Evolutionary conservation across 1,284 basidiomycete genomes (phyloP), one percentile per base, ranked within the genome.

Genomic region (Inonotus obliquus): DNA sequence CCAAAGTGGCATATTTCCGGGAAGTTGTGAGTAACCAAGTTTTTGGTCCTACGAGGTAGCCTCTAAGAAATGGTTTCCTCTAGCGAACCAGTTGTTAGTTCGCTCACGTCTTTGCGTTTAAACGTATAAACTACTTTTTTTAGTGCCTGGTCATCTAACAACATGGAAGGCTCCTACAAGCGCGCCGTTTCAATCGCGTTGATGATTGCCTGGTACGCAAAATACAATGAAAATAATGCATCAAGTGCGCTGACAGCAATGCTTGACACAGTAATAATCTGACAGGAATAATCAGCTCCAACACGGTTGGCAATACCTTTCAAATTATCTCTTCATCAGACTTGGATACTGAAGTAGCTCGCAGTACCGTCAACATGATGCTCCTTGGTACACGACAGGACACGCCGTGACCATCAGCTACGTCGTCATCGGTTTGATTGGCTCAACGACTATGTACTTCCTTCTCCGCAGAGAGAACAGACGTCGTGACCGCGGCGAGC

Each of bases 141-240:
- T 48, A 85, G 82, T 65, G 84, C 87, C 4, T 89, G 87, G 84
- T 80, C 83, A 38, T 83, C 84, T 27, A 87, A 86, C 66, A 89
- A 88, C 67, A 80, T 87, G n/a, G 87, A 90, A 74, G 87, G 89
- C 9, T 79, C 82, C 0, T 91, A 90, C 72, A 91, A 90, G 67
- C 84, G 88, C 21, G 86, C 85, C 65, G 87, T 89, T 1, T 80
- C 86, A 0, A 75, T 90, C 23, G 89, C 78, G 0, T 85, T 88
- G 84, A 79, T 84, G 4, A 86, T 88, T 58, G 80, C 82, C 38
- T 71, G 68, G 72, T 73, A 41, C 67, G 82, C n/a, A n/a, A n/a
- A n/a, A n/a, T n/a, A n/a, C n/a, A n/a, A n/a, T n/a, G n/a, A n/a
- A n/a, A n/a, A n/a, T n/a, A n/a, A n/a, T n/a, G n/a, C n/a, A n/a